These are phyloP conservation scores for Coemansia sp. DNA, from an alignment of 192 early-diverging fungal genomes.

Conservation along the genomic window DNA sequence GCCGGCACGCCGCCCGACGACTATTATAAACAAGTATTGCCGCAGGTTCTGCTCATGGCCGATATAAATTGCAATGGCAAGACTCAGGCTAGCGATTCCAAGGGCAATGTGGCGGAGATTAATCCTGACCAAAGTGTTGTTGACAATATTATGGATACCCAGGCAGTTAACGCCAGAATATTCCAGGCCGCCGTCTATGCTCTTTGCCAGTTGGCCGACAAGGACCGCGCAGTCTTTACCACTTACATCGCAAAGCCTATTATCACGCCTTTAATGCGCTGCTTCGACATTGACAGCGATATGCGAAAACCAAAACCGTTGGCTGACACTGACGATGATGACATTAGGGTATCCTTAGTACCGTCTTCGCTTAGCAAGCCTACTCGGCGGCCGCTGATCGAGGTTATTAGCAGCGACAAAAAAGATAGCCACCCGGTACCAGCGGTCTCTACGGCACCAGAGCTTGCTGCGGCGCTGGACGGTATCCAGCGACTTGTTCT, in stretches of 20 bases:
- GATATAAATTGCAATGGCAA: not conserved
- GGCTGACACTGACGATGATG: not conserved
- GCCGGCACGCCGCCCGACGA: not conserved
- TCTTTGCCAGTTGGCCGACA: conserved; percentile 24
- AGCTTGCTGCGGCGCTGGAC: conserved; percentile 49
- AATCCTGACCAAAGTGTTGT: conserved; percentile 8
- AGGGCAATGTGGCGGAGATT: not conserved
- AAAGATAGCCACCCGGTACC: not conserved
- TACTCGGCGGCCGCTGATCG: conserved; percentile 20
- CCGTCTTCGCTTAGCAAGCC: not conserved
- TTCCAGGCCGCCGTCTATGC: conserved; percentile 28
- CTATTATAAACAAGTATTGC: conserved; percentile 21
- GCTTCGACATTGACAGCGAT: conserved; percentile 23
- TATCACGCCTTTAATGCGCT: conserved; percentile 39
- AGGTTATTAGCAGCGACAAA: conserved; percentile 9
- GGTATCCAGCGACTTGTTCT: conserved; percentile 61
- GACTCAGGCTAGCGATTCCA: not conserved
- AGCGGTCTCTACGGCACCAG: conserved; percentile 16
- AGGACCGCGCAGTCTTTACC: conserved; percentile 14
- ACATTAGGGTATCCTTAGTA: not conserved
- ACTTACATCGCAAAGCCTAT: conserved; percentile 55
- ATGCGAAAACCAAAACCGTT: not conserved
- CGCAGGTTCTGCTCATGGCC: conserved; percentile 28
- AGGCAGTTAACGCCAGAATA: conserved; percentile 11
- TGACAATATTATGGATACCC: conserved; percentile 9